Base-by-base conservation (phyloP, 2,329 filamentous ascomycete genomes). In the Aureobasidium melanogenum region DNA sequence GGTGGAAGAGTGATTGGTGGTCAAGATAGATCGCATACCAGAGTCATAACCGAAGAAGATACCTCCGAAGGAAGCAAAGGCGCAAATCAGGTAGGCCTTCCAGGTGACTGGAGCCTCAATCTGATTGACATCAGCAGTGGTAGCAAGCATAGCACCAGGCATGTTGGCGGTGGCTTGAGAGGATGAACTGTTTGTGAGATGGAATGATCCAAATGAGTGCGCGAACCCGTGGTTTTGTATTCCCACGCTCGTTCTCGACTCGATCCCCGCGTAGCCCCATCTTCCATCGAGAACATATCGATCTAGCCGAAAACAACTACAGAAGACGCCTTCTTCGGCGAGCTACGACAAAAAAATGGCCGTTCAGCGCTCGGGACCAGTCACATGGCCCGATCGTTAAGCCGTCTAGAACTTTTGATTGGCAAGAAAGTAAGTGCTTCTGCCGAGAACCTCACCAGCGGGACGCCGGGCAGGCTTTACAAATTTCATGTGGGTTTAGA, bases 1-100 rank as follows among this genome's bases (percentile, higher is more conserved):
- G 17, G n/a, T 41, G 28, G 6, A 47, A 19, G n/a, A 5, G 5
- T 28, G n/a, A 1, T 12, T n/a, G 3, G 10, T 3, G 17, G 15
- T 22, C 7, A 19, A 9, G 17, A 28, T 15, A 30, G 14, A 2
- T 7, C 28, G 8, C 54, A 38, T 57, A 57, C 54, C 88, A 44
- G 87, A 88, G 69, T 91, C 88, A 74, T 88, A 91, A 54, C 88
- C 88, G 75, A 90, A 88, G 77, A 90, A 87, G 75, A 89, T 88
- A 66, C 77, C 77, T 64, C 77, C 77, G 64, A 79, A 79, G n/a
- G 77, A 75, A 3, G 76, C 77, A 62, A 79, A 79, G 36, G 75
- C 75, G 66, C 76, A 79, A 26, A 79, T 69, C 32, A 59, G 56
- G 12, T 59, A 59, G 60, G 76, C 76, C 64, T 77, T 76, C 62